These are phyloP conservation scores for Clavaria fumosa DNA, from an alignment of 768 basidiomycete species.

Conservation along the genomic window DNA sequence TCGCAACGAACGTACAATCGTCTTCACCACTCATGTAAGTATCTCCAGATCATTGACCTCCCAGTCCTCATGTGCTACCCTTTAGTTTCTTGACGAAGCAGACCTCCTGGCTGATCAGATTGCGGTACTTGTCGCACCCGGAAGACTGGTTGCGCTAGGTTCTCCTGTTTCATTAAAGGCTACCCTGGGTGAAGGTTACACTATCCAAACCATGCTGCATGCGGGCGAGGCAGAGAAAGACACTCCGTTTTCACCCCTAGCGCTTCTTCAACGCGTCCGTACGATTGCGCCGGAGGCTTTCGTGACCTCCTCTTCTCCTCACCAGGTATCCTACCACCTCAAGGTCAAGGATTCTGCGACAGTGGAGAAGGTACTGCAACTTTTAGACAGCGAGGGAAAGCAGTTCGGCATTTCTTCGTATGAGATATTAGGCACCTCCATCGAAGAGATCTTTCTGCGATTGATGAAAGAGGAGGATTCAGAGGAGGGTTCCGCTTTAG, in stretches of 20 bases:
- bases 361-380: conserved; percentile 39
- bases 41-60: background rate
- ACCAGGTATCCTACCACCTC: conserved; percentile 37
- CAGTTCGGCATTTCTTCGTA: conserved; percentile 32
- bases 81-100: conserved; percentile 62
- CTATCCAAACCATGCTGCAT: conserved; percentile 37
- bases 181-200: conserved; percentile 58
- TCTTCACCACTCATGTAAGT: conserved; percentile 67
- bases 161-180: conserved; percentile 63
- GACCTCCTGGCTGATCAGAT: conserved; percentile 66
- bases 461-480: conserved; percentile 35
- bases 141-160: conserved; percentile 57
- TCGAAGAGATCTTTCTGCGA: conserved; percentile 70
- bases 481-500: conserved; percentile 8
- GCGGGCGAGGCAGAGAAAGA: conserved; percentile 16
- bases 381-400: conserved; percentile 32
- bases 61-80: background rate
- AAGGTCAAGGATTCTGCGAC: conserved; percentile 39
- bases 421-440: conserved; percentile 56
- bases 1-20: conserved; percentile 47
- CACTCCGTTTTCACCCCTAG: conserved; percentile 13
- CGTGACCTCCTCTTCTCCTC: conserved; percentile 26
- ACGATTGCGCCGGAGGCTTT: conserved; percentile 30
- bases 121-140: conserved; percentile 60
- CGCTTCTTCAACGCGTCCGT: conserved; percentile 28